phyloP scores from a whole-genome alignment of 164 flowering plant genomes.

The Cinnamomum micranthum region DNA sequence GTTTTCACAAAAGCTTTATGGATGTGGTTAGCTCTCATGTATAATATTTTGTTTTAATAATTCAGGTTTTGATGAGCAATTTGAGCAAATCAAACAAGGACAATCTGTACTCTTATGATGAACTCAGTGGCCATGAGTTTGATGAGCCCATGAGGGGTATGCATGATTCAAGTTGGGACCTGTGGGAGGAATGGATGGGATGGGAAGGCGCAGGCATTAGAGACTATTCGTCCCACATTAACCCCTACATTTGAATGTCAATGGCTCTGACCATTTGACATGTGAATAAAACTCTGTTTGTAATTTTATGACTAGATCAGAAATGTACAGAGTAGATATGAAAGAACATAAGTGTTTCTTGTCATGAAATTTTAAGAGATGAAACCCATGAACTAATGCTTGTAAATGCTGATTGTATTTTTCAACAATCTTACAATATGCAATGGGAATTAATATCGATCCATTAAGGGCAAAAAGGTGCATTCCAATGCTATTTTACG shows the following conservation, averaged over 20 bases:
- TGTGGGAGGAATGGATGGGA: conserved; percentile 98
- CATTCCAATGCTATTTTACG: too few species aligned
- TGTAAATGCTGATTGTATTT: neutral
- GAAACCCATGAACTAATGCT: neutral
- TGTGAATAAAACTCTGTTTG: neutral
- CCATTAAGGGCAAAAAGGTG: too few species aligned
- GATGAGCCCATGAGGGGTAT: conserved; percentile 53
- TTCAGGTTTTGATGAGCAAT: conserved; percentile 68
- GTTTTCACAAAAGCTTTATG: too few species aligned
- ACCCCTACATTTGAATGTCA: conserved; percentile 55
- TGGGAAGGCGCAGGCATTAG: conserved; percentile 96
- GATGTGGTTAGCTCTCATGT: neutral
- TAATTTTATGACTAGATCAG: neutral
- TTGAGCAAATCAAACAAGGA: conserved; percentile 37
- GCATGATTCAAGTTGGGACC: conserved; percentile 66
- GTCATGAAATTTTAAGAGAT: too few species aligned
- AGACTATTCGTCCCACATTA: conserved; percentile 72
- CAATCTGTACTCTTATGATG: conserved; percentile 7
- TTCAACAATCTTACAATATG: neutral
- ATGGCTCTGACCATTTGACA: neutral
- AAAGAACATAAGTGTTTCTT: neutral
- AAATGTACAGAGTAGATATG: neutral
- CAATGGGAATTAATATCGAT: neutral
- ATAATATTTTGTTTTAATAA: neutral
- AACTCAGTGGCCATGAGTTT: neutral